Evolutionary conservation across 2,329 filamentous ascomycete genomes (phyloP), one percentile per base, ranked within the genome.

Genomic region (Rugonectria rugulosa): DNA sequence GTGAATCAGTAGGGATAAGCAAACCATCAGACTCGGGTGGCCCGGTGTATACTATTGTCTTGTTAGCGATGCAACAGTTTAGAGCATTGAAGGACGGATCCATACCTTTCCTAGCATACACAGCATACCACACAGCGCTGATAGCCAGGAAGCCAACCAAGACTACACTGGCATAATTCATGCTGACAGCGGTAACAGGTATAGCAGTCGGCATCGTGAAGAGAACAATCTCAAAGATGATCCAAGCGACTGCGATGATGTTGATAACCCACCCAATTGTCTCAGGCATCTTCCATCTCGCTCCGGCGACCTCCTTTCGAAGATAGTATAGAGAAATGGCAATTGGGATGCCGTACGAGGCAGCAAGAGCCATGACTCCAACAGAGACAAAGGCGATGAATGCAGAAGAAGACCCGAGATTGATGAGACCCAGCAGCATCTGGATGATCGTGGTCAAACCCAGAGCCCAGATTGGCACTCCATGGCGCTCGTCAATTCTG

Each of bases 341-440:
- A 47, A 93, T 91, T 0, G 90, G 90, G 20, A 92, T 80, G 6
- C 87, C 89, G 69, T 93, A 93, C 0, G 88, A 91, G 9, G 86
- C 85, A 0, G 86, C 88, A 0, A 93, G 81, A 57, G 88, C 91
- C 67, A 93, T 92, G 3, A 90, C 92, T 1, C 89, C 90, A 0
- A 92, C 89, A 7, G 89, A 88, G 0, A 89, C 92, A 70, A 93
- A 92, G 8, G 85, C 87, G 75, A 88, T 89, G 75, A 93, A 93
- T 0, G 90, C 90, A 0, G 88, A 88, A 1, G 84, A 83, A 0
- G 87, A 90, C 10, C 90, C 90, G 54, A 93, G 90, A 75, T 91
- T 92, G 71, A 93, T 92, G 56, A 90, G 78, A 0, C 89, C 90
- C 0, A 93, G 79, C 12, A 92, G 76, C 65, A 85, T 88, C 70